Conservation (phyloP, 306 rosid genomes). For the Prunus kanzakura region DNA sequence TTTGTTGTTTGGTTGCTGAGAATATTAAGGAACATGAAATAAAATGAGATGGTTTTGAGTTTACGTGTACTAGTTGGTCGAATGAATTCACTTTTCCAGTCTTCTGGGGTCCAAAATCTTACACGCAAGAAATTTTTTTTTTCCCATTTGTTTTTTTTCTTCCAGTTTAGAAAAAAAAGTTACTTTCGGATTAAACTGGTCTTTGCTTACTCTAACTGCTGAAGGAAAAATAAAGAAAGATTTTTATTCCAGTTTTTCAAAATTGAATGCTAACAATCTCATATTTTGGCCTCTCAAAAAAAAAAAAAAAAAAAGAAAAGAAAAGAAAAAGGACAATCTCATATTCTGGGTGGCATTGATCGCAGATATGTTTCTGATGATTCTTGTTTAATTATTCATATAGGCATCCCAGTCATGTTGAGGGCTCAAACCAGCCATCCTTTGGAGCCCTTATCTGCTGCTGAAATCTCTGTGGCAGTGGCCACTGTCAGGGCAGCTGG, state of each 20-base stretch:
- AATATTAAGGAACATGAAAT: background rate
- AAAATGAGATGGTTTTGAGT: conserved; percentile 5
- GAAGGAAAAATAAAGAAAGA: background rate
- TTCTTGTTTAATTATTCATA: conserved; percentile 18
- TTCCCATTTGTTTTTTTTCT: background rate
- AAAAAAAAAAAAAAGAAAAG: too few relatives aligned
- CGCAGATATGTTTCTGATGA: background rate
- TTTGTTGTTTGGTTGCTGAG: conserved; percentile 1
- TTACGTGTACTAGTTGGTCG: background rate
- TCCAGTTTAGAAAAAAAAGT: background rate
- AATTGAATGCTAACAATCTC: background rate
- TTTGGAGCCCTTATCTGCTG: conserved; percentile 75
- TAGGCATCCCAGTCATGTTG: conserved; percentile 61
- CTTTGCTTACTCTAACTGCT: background rate
- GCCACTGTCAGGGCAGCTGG: conserved; percentile 84
- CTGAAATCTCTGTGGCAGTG: conserved; percentile 84
- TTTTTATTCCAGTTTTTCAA: background rate
- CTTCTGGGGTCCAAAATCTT: conserved; percentile 20
- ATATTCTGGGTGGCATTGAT: background rate
- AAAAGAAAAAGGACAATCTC: too few relatives aligned
- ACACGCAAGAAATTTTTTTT: background rate
- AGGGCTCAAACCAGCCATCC: conserved; percentile 77
- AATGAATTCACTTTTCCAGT: conserved; percentile 22
- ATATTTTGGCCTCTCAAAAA: too few relatives aligned
- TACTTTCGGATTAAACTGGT: background rate